Conservation (phyloP, 805 yeast species). For the Groenewaldozyma salmanticensis region DNA sequence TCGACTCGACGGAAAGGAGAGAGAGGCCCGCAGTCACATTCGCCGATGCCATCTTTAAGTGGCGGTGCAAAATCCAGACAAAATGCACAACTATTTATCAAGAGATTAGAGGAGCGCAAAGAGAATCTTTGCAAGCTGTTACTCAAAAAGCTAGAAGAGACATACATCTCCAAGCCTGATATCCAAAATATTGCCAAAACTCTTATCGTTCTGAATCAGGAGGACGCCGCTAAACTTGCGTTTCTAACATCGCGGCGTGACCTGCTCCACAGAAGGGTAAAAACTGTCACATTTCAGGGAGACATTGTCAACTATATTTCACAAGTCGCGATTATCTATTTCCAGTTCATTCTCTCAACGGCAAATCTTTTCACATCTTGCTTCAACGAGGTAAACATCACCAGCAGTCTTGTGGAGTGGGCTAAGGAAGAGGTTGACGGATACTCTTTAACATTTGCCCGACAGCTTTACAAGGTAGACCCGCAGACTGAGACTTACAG, state of each 20-base stretch:
- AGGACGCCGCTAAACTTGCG: slow-evolving; percentile 39
- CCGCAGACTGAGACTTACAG: slow-evolving; percentile 42
- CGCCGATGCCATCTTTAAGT: neutral
- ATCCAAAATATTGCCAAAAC: slow-evolving; percentile 23
- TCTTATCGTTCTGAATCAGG: slow-evolving; percentile 34
- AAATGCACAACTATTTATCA: slow-evolving; percentile 1
- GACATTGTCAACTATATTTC: slow-evolving; percentile 44
- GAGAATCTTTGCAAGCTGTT: slow-evolving; percentile 25
- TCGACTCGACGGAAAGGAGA: neutral
- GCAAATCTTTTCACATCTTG: slow-evolving; percentile 42
- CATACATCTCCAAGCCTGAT: slow-evolving; percentile 22
- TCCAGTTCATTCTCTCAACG: slow-evolving; percentile 51
- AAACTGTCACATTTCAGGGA: slow-evolving; percentile 46
- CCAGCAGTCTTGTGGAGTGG: slow-evolving; percentile 69
- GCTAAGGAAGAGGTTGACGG: slow-evolving; percentile 51
- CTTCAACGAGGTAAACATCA: slow-evolving; percentile 36
- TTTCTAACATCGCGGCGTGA: slow-evolving; percentile 40
- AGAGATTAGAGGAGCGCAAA: slow-evolving; percentile 20
- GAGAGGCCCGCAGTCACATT: neutral
- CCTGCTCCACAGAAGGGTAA: slow-evolving; percentile 38
- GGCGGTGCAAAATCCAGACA: neutral
- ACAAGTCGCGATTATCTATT: slow-evolving; percentile 53
- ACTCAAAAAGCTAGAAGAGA: slow-evolving; percentile 27
- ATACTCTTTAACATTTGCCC: slow-evolving; percentile 50
- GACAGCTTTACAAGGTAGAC: slow-evolving; percentile 58